phyloP scores from a whole-genome alignment of 2,329 filamentous ascomycete species.

The Phialophora verrucosa region DNA sequence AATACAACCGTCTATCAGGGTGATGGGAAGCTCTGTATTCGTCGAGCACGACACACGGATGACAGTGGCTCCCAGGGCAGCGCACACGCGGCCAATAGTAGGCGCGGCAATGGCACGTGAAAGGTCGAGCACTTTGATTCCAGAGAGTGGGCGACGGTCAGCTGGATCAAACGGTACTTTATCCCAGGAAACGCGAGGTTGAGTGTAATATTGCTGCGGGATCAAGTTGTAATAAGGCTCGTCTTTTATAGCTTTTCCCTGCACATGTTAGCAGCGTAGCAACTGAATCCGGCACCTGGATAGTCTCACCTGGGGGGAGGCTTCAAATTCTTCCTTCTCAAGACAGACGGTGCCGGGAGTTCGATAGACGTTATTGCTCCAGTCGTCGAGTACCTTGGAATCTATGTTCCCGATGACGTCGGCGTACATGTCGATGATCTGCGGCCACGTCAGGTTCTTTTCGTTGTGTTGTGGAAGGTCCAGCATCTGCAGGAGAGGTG shows the following conservation, averaged over 20 bases:
- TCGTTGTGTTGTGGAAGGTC: conserved; percentile 23
- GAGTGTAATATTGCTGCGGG: conserved; percentile 1
- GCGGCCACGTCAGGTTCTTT: conserved; percentile 15
- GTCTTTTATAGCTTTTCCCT: conserved; percentile 11
- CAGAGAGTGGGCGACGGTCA: conserved; percentile 47
- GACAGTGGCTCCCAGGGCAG: conserved; percentile 54
- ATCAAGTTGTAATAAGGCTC: conserved; percentile 11
- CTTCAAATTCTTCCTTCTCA: conserved; percentile 24
- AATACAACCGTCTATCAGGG: conserved; percentile 3
- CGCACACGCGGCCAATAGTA: conserved; percentile 48
- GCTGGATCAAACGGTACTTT: too few relatives aligned
- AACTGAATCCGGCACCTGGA: too few relatives aligned
- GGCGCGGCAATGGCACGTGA: conserved; percentile 53
- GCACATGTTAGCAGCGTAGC: neutral
- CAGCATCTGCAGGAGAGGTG: conserved; percentile 22
- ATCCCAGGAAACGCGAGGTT: conserved; percentile 4
- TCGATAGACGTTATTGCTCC: conserved; percentile 29
- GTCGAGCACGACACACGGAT: conserved; percentile 50
- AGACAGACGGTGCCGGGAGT: conserved; percentile 22
- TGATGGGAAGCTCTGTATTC: neutral
- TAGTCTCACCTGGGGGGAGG: conserved; percentile 7
- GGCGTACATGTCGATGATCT: conserved; percentile 24
- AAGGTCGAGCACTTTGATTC: conserved; percentile 57
- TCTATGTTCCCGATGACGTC: conserved; percentile 12
- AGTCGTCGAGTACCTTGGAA: conserved; percentile 22